Evolutionary conservation across 176 grass and related monocot genomes (phyloP).

Genomic region (Saccharum spontaneum): DNA sequence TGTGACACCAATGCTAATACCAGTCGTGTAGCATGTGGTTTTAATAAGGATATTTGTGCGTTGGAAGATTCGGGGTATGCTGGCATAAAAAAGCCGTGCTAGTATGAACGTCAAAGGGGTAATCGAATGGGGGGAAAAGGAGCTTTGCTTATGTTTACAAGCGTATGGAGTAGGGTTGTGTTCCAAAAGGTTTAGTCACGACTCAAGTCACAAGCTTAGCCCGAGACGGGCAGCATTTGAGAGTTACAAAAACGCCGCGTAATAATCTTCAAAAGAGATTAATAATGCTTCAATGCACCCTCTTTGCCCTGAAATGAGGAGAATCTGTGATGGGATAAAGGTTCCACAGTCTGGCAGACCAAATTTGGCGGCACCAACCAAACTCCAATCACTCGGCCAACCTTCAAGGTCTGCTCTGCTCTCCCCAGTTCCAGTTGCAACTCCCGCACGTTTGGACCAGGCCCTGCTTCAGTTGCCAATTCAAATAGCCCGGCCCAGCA

Average conservation of each 20-base stretch:
- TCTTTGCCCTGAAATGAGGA: neutral
- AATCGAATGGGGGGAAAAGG: neutral
- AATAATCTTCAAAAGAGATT: neutral
- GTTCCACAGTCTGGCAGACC: neutral
- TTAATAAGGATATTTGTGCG: neutral
- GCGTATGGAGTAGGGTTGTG: too few relatives aligned
- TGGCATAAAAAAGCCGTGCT: neutral
- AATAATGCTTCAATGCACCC: neutral
- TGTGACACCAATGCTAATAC: neutral
- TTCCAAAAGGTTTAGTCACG: too few relatives aligned
- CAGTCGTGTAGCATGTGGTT: neutral
- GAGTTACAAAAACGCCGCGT: neutral
- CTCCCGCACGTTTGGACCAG: neutral
- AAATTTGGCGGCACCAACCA: neutral
- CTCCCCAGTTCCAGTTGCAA: too few relatives aligned
- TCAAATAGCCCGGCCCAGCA: neutral
- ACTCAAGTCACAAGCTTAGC: neutral
- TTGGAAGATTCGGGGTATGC: neutral
- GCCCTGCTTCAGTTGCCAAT: neutral
- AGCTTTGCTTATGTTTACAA: too few relatives aligned
- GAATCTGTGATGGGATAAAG: neutral
- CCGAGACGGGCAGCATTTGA: neutral
- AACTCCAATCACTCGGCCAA: neutral
- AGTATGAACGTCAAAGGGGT: neutral
- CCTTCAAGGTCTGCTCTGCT: neutral